A percentile compares a stretch with the other conserved stretches of the same genome.
phyloP scores from a whole-genome alignment of 495 filamentous ascomycete genomes.

The Ramalina intermedia region DNA sequence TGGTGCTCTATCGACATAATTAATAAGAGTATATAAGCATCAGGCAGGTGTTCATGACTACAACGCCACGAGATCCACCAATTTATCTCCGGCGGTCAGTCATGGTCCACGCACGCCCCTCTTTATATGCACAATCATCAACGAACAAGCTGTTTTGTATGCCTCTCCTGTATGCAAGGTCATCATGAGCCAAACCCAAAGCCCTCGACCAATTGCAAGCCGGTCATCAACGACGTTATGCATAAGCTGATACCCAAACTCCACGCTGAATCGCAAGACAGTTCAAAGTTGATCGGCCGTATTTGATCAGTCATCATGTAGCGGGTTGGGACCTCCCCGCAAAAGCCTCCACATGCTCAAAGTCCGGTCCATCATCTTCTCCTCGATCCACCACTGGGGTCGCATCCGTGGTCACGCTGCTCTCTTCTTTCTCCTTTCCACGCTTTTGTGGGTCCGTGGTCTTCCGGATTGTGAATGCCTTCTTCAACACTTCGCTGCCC shows the following conservation, averaged over 20 bases:
- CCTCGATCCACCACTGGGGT: not conserved
- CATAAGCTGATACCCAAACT: not conserved
- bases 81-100: no score
- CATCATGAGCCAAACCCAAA: no score
- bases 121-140: no score
- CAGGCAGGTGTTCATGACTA: no score
- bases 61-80: no score
- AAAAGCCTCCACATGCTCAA: slow-evolving; percentile 4
- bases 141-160: no score
- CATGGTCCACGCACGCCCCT: no score
- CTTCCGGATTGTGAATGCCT: not conserved
- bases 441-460: not conserved
- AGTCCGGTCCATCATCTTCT: not conserved
- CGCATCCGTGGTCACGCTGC: not conserved
- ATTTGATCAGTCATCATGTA: not conserved
- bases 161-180: no score
- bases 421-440: not conserved
- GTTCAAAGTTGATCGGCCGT: not conserved
- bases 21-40: no score
- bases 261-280: slow-evolving; percentile 7
- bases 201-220: not conserved
- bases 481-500: not conserved
- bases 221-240: not conserved
- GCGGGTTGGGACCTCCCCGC: not conserved
- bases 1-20: no score